These are phyloP conservation scores for Ophiostoma quercus DNA, from an alignment of 2,329 filamentous ascomycete species.

Conservation along the genomic window DNA sequence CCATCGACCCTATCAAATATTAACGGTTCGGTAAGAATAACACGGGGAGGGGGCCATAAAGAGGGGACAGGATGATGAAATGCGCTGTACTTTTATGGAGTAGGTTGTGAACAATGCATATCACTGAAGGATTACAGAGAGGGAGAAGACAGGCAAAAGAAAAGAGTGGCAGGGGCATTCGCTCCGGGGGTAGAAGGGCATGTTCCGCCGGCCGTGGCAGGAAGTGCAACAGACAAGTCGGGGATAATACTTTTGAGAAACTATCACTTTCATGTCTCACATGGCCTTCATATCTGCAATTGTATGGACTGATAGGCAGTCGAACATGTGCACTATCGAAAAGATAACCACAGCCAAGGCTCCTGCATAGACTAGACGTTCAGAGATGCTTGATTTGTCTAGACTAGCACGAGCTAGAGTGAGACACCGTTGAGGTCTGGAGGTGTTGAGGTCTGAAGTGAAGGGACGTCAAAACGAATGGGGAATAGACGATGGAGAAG, in stretches of 20 bases:
- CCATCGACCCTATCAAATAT: neutral
- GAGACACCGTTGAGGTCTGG: neutral
- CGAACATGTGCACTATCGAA: neutral
- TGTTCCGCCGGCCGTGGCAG: neutral
- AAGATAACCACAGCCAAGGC: constrained; percentile 1
- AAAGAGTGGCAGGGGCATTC: neutral
- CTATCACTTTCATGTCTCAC: neutral
- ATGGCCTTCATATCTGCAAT: neutral
- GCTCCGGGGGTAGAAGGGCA: neutral
- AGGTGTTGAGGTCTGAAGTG: neutral
- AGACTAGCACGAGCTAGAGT: neutral
- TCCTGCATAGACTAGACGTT: neutral
- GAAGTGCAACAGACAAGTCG: neutral
- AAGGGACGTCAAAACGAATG: neutral
- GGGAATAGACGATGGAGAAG: neutral
- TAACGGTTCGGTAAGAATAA: neutral
- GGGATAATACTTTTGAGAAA: neutral
- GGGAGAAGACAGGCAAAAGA: neutral
- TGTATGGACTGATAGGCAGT: neutral
- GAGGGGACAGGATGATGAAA: neutral
- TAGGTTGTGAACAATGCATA: neutral
- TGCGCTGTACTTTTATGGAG: neutral
- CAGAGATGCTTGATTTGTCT: constrained; percentile 1
- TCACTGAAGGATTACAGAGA: neutral
- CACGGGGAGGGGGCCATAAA: neutral